These are phyloP conservation scores for Ramaria rubella DNA, from an alignment of 768 basidiomycete genomes.

Conservation along the genomic window DNA sequence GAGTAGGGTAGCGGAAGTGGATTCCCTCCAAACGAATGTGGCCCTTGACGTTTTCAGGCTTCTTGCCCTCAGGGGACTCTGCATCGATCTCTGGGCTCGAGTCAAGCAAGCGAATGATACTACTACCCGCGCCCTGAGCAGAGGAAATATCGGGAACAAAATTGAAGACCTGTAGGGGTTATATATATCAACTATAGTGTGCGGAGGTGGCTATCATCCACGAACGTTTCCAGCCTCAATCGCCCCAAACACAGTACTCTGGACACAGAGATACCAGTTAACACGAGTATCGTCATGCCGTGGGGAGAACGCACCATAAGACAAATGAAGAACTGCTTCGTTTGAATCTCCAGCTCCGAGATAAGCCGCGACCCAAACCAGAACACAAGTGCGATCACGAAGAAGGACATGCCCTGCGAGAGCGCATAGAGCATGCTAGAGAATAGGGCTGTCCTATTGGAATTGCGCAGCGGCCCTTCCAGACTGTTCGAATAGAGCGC, in stretches of 20 bases:
- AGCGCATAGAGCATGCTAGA: slow-evolving; percentile 62
- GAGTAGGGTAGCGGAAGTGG: slow-evolving; percentile 86
- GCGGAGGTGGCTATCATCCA: background rate
- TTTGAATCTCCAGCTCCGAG: slow-evolving; percentile 44
- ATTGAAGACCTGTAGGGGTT: slow-evolving; percentile 42
- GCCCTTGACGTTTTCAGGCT: slow-evolving; percentile 41
- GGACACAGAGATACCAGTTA: slow-evolving; percentile 1
- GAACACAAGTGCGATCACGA: slow-evolving; percentile 76
- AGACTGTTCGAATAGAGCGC: slow-evolving; percentile 62
- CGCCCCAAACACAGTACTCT: slow-evolving; percentile 71
- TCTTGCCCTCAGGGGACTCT: slow-evolving; percentile 60
- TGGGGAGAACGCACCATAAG: slow-evolving; percentile 57
- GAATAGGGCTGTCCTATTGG: slow-evolving; percentile 60
- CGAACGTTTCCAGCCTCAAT: slow-evolving; percentile 74
- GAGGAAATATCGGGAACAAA: slow-evolving; percentile 88
- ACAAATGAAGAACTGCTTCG: slow-evolving; percentile 72
- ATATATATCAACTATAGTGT: background rate
- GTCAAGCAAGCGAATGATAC: slow-evolving; percentile 74
- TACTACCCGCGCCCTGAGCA: slow-evolving; percentile 68
- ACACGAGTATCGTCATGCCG: no score
- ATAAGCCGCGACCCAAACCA: slow-evolving; percentile 69
- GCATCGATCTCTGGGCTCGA: slow-evolving; percentile 73
- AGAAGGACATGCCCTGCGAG: slow-evolving; percentile 72
- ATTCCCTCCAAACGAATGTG: slow-evolving; percentile 74
- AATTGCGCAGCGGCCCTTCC: slow-evolving; percentile 59